These are phyloP conservation scores for Fusarium falciforme DNA, from an alignment of 2,329 filamentous ascomycete species.

Conservation along the genomic window DNA sequence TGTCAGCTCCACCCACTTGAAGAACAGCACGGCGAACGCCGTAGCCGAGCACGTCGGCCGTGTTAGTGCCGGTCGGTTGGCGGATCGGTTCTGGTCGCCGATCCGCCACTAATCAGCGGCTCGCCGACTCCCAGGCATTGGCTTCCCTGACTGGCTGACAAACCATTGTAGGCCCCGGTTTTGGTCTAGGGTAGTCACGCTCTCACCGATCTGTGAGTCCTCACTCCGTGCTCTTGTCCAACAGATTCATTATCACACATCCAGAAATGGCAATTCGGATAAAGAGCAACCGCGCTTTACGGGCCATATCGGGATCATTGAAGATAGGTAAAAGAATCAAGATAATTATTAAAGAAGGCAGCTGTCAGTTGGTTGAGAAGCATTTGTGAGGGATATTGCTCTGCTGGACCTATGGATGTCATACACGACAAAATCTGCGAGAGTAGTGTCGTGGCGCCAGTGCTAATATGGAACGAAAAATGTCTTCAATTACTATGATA, in stretches of 20 bases:
- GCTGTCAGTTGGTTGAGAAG: background rate
- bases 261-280: background rate
- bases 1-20: background rate
- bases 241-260: background rate
- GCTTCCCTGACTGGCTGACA: background rate
- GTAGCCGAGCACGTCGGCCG: background rate
- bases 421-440: background rate
- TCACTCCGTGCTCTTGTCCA: background rate
- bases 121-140: background rate
- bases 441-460: background rate
- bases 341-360: background rate
- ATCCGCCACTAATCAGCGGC: background rate
- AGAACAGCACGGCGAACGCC: background rate
- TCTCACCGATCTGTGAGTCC: background rate
- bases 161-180: background rate
- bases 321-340: background rate
- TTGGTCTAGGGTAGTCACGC: background rate
- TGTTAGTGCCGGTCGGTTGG: background rate
- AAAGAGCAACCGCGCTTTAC: background rate
- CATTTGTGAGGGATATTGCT: background rate
- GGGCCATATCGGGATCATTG: background rate
- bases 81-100: background rate
- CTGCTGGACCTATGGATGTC: rapidly evolving
- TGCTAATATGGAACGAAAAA: background rate
- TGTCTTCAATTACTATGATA: background rate